Evolutionary conservation across 192 early-diverging fungal genomes (phyloP).

Genomic region (Entrophospora sp.): DNA sequence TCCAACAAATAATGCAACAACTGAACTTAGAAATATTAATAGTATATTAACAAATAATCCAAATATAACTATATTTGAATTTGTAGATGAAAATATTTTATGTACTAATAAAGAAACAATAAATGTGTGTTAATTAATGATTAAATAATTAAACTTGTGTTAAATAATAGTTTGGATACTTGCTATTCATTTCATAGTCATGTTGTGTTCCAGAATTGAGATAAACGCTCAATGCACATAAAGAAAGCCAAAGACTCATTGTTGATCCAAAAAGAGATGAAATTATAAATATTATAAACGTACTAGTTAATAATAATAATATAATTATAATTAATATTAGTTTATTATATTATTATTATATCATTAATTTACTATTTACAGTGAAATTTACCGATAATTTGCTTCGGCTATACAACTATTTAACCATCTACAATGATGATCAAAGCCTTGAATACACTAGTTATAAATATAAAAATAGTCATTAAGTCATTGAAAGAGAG

Average conservation of each 20-base stretch:
- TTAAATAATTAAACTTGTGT: not conserved
- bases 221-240: not conserved
- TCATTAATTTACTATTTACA: not conserved
- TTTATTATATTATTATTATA: not conserved
- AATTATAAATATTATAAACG: slow-evolving; percentile 9
- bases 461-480: not conserved
- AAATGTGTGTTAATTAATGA: too few species aligned
- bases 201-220: not conserved
- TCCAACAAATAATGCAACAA: not conserved
- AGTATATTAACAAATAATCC: slow-evolving; percentile 11
- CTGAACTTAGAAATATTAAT: slow-evolving; percentile 3
- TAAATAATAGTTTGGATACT: not conserved
- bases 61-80: not conserved
- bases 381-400: slow-evolving; percentile 8
- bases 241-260: not conserved
- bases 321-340: not conserved
- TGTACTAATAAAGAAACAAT: too few species aligned
- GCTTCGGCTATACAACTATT: slow-evolving; percentile 16
- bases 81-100: slow-evolving; percentile 7
- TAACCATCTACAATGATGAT: slow-evolving; percentile 20
- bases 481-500: too few species aligned
- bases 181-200: not conserved
- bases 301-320: not conserved
- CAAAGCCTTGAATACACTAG: slow-evolving; percentile 1
- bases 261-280: not conserved